A percentile compares a stretch with the other conserved stretches of the same genome.
phyloP scores from a whole-genome alignment of 176 grass and related monocot species.

The Eleusine indica region DNA sequence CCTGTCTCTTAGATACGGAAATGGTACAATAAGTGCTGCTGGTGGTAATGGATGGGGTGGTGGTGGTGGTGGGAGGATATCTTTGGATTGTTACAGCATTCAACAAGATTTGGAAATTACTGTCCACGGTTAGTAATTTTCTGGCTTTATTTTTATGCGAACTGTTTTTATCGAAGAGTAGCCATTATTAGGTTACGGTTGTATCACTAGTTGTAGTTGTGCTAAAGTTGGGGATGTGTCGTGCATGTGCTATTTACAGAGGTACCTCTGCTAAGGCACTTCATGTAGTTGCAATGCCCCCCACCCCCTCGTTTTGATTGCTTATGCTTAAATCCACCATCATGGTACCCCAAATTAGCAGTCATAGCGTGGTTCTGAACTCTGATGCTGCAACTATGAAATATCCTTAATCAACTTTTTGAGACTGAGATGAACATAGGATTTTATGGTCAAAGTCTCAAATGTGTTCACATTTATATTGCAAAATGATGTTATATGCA shows the following conservation, averaged over 20 bases:
- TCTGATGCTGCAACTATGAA: conserved; percentile 10
- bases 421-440: background rate
- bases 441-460: background rate
- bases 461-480: background rate
- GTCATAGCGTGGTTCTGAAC: background rate
- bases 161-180: background rate
- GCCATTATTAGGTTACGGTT: background rate
- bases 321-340: conserved; percentile 11
- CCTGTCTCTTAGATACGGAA: conserved; percentile 69
- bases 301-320: background rate
- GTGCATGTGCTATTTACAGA: background rate
- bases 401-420: background rate
- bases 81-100: conserved; percentile 87
- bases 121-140: conserved; percentile 79
- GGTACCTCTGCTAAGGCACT: background rate
- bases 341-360: background rate
- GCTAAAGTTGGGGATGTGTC: background rate
- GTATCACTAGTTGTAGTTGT: conserved; percentile 20
- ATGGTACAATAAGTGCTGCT: conserved; percentile 90
- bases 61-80: conserved; percentile 90
- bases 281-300: background rate
- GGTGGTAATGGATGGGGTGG: conserved; percentile 97
- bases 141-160: conserved; percentile 30
- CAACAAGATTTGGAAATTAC: conserved; percentile 90
- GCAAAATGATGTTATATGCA: background rate